Evolutionary conservation across 768 basidiomycete species (phyloP).

Genomic region (Kwoniella dendrophila): DNA sequence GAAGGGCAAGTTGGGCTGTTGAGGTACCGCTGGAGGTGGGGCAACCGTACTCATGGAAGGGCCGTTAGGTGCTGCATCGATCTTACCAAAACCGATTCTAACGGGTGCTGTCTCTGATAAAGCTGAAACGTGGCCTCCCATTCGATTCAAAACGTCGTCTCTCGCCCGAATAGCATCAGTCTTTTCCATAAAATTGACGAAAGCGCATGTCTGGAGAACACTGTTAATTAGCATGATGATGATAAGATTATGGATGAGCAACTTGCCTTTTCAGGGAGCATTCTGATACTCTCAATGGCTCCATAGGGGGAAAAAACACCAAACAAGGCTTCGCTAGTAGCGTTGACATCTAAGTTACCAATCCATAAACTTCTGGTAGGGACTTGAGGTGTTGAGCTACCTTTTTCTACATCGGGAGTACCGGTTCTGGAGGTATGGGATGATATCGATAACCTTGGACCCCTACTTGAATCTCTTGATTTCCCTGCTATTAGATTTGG

Average conservation of each 20-base stretch:
- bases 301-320: constrained; percentile 96
- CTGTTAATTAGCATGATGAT: background rate
- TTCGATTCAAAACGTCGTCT: constrained; percentile 93
- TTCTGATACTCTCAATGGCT: constrained; percentile 89
- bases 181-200: constrained; percentile 97
- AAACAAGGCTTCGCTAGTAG: constrained; percentile 91
- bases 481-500: constrained; percentile 12
- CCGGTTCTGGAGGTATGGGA: constrained; percentile 46
- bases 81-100: constrained; percentile 96
- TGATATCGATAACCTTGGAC: constrained; percentile 41
- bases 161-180: constrained; percentile 95
- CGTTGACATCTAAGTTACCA: constrained; percentile 92
- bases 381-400: constrained; percentile 63
- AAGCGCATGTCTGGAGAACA: constrained; percentile 81
- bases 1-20: constrained; percentile 55
- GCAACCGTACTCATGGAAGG: constrained; percentile 75
- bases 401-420: constrained; percentile 47
- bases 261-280: constrained; percentile 92
- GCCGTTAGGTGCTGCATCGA: constrained; percentile 84
- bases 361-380: constrained; percentile 98
- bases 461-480: constrained; percentile 33
- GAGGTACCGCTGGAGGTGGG: constrained; percentile 51
- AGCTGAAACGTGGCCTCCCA: constrained; percentile 77
- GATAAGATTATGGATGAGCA: background rate
- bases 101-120: constrained; percentile 95